Evolutionary conservation across 805 yeast genomes (phyloP), one percentile per base, ranked within the genome.

Genomic region (Suhomyces tanzawaensis): DNA sequence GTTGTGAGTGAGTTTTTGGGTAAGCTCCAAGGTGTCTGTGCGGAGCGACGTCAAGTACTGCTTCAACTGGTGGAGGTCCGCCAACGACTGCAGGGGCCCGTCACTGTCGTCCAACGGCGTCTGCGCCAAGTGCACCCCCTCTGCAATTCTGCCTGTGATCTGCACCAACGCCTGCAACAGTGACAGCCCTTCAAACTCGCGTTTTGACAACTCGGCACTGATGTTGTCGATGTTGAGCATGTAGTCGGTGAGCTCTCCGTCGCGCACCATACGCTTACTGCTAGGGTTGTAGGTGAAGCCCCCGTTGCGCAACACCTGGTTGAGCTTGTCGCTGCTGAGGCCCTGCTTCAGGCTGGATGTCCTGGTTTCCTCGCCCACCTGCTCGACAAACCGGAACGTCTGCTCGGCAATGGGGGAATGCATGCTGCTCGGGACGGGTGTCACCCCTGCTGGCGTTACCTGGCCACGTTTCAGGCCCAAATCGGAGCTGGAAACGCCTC

Each of bases 191-290:
- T 21, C 31, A n/a, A 17, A 16, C 17, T 33, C 36, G 4, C 17
- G 29, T 21, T 42, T 37, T 3, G 31, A 17, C 18, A 43, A 28
- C 15, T 52, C 57, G 29, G 48, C 48, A 12, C 51, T 34, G 15
- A 53, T 42, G 9, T 47, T 45, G 39, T 62, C 68, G 28, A 62
- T 57, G 35, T 59, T 43, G 48, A 63, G 36, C 19, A 62, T 39
- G 42, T 59, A 58, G 26, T 54, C 49, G 12, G 55, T 50, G 28
- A 64, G 39, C 8, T 56, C 62, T 7, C 51, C 55, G 34, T 58
- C 59, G n/a, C 47, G 48, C n/a, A 39, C 37, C 15, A 49, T 27
- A 19, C 36, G 41, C 5, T 29, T 29, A 9, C 36, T 37, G 4
- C 13, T 15, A 4, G 30, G 5, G 2, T 27, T 21, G 36, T 46